Evolutionary conservation across 257 asterid species (phyloP).

Genomic region (Linderniella brevidens): DNA sequence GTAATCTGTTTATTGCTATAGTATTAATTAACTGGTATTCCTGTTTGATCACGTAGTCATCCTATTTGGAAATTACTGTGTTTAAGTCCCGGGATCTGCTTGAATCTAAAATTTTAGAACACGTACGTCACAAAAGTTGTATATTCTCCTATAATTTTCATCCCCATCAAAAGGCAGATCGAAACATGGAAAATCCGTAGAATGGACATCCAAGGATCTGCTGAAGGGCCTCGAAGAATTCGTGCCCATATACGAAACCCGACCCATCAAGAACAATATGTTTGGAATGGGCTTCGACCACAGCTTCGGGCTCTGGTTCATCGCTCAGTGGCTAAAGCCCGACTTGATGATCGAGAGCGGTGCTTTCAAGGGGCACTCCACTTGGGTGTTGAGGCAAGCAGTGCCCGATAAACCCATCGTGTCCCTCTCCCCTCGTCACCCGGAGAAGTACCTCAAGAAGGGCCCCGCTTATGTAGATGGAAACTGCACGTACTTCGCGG

Average conservation of each 20-base stretch:
- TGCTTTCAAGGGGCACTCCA: conserved; percentile 96
- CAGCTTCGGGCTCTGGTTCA: conserved; percentile 98
- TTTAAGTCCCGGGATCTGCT: conserved; percentile 9
- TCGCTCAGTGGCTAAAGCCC: conserved; percentile 72
- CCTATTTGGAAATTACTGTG: not conserved
- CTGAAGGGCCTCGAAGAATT: conserved; percentile 79
- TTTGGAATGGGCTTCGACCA: conserved; percentile 97
- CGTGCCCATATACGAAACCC: conserved; percentile 68
- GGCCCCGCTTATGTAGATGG: conserved; percentile 98
- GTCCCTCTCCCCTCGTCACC: conserved; percentile 92
- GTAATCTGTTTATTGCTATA: no score
- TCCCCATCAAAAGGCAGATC: conserved; percentile 99
- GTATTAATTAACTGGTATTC: no score
- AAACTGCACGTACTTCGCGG: conserved; percentile 90
- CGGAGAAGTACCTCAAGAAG: conserved; percentile 82
- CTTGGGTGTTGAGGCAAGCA: conserved; percentile 96
- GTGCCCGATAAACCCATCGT: conserved; percentile 74
- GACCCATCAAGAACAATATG: conserved; percentile 90
- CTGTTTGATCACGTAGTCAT: no score
- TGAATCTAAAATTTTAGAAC: not conserved
- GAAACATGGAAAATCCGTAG: conserved; percentile 85
- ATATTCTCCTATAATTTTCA: conserved; percentile 31
- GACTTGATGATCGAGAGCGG: conserved; percentile 94
- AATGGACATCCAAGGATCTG: conserved; percentile 85
- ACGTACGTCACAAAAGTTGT: conserved; percentile 1